Conservation (phyloP, 768 basidiomycete genomes). For the Amanita polypyramis region DNA sequence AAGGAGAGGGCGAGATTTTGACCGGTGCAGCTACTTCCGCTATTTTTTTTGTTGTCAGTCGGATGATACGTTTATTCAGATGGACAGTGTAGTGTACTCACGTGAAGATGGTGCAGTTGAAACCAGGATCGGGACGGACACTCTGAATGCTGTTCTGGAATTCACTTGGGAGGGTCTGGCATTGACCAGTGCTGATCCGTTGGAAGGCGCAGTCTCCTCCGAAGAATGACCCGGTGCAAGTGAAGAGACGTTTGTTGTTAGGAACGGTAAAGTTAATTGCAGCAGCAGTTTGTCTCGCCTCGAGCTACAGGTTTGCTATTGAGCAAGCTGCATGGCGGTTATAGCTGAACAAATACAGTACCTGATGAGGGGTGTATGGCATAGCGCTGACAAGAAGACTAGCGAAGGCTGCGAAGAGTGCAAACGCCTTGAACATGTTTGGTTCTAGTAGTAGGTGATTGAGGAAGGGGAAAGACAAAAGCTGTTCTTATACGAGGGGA, state of each 20-base stretch:
- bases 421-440: constrained; percentile 2
- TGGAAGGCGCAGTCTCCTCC: constrained; percentile 1
- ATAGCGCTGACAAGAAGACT: constrained; percentile 3
- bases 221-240: neutral
- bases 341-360: neutral
- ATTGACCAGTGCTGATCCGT: neutral
- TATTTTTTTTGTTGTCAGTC: neutral
- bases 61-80: too few species aligned
- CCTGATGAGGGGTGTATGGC: neutral
- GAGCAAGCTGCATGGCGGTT: neutral
- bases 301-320: neutral
- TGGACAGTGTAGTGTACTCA: too few species aligned
- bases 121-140: constrained; percentile 2
- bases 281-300: constrained; percentile 1
- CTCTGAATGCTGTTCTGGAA: neutral
- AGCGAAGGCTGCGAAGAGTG: neutral
- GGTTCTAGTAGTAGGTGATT: neutral
- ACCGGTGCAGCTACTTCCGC: neutral
- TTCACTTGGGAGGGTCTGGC: neutral
- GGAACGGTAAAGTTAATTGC: neutral
- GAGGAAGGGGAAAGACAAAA: neutral
- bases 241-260: constrained; percentile 3
- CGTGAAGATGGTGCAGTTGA: constrained; percentile 3
- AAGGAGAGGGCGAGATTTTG: neutral
- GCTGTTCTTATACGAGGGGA: neutral